These are phyloP conservation scores for Neurospora intermedia DNA, from an alignment of 495 filamentous ascomycete genomes.

Conservation along the genomic window DNA sequence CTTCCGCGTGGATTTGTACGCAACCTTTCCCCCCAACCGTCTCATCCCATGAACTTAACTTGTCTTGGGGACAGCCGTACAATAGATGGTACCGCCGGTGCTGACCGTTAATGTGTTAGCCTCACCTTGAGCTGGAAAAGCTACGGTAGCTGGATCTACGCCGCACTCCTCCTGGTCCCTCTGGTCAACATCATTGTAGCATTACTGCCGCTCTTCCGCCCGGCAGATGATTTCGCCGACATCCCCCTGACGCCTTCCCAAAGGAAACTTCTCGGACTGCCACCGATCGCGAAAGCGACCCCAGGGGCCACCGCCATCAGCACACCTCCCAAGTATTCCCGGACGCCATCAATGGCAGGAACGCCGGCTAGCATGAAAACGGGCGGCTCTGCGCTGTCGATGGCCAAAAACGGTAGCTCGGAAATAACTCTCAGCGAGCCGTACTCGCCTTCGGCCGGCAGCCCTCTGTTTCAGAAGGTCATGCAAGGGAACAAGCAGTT, in stretches of 20 bases:
- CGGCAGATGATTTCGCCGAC: constrained; percentile 68
- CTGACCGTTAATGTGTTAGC: not conserved
- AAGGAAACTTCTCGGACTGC: constrained; percentile 71
- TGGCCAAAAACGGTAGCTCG: constrained; percentile 2
- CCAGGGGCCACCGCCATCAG: constrained; percentile 58
- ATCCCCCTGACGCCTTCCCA: constrained; percentile 88
- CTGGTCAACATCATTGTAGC: constrained; percentile 47
- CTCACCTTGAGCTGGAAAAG: constrained; percentile 1
- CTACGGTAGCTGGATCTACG: constrained; percentile 26
- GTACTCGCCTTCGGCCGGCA: constrained; percentile 25
- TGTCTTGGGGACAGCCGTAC: not conserved
- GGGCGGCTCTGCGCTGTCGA: constrained; percentile 23
- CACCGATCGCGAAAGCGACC: constrained; percentile 50
- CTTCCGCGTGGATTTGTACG: constrained; percentile 17
- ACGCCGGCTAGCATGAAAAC: constrained; percentile 39
- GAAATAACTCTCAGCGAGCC: constrained; percentile 12
- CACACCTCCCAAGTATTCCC: constrained; percentile 79
- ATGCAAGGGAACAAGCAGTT: constrained; percentile 42
- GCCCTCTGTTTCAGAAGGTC: constrained; percentile 63
- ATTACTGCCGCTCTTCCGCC: constrained; percentile 54
- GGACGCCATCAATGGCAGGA: constrained; percentile 51
- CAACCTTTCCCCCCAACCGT: not conserved
- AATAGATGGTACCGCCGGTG: not conserved
- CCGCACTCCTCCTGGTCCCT: constrained; percentile 46
- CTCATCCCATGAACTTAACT: not conserved